phyloP scores from a whole-genome alignment of 306 rosid species.

The Lotus japonicus region DNA sequence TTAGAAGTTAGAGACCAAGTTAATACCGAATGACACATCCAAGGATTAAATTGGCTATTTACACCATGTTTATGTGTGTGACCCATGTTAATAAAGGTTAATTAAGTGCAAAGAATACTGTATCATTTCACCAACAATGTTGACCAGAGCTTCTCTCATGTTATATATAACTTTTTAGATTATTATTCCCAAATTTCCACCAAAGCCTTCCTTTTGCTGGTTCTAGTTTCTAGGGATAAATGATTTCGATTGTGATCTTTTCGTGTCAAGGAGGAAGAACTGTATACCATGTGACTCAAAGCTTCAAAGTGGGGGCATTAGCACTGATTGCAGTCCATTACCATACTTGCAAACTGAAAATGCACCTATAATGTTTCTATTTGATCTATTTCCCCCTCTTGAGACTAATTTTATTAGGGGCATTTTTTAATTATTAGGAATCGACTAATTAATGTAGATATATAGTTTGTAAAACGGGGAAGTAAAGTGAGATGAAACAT shows the following conservation, averaged over 20 bases:
- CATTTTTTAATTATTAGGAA: no score
- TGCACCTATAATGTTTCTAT: not conserved
- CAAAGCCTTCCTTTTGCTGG: not conserved
- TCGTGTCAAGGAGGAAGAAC: not conserved
- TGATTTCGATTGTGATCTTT: conserved; percentile 29
- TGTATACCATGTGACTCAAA: conserved; percentile 26
- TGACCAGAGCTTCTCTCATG: conserved; percentile 4
- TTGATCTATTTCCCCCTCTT: no score
- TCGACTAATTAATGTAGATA: no score
- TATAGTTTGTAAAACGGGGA: no score
- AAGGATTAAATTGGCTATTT: no score
- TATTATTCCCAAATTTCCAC: conserved; percentile 15
- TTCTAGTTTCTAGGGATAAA: conserved; percentile 16
- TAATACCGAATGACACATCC: no score
- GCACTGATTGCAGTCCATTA: conserved; percentile 22
- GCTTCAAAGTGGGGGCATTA: conserved; percentile 33
- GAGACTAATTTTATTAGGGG: no score
- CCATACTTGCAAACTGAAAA: not conserved
- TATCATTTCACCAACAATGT: conserved; percentile 13
- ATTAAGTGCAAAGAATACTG: conserved; percentile 19
- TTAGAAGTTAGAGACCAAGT: no score
- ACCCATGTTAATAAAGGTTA: conserved; percentile 23
- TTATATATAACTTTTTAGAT: conserved; percentile 19
- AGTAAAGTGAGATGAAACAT: no score
- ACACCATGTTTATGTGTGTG: no score